Base-by-base conservation (phyloP, 164 flowering plant species). In the Buxus sempervirens region DNA sequence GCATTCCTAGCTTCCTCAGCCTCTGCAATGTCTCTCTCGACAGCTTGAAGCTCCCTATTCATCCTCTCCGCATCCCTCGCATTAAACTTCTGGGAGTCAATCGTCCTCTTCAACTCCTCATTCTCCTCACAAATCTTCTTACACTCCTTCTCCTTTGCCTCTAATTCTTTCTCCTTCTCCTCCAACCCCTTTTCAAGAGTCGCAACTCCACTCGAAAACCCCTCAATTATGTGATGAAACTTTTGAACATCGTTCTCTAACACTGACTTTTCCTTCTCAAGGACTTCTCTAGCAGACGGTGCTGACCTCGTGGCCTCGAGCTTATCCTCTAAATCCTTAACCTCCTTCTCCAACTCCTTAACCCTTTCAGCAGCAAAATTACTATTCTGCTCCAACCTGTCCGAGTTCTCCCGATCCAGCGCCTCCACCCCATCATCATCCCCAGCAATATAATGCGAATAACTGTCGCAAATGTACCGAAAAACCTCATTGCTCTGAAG, bases 1-100 rank as follows among this genome's bases (percentile, higher is more conserved):
- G 64, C 77, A 67, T 68, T 88, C 78, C 91, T 88, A 4, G 83
- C 80, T 54, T 23, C 66, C 78, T 96, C 95, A 0, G 89, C 79
- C 53, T 93, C 99, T 42, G 67, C 82, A 66, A 82, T 84, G 65
- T 95, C 97, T 63, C 92, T 85, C 83, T 89, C 99, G 70, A 90
- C 83, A 10, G 88, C 91, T 82, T 79, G 88, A 74, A 96, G 66
- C 76, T 96, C 98, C 78, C 86, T 85, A 82, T 80, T 89, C 97
- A 90, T 96, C 88, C 96, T 87, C 79, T 96, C 99, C 36, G 75
- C 95, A 68, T 90, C 99, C 73, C 98, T 79, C n/a, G 81, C 66
- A 72, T 87, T 90, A 60, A 91, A 72, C 24, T 73, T 79, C 83
- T 96, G 99, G 48, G 73, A 74, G 69, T 90, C 90, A 41, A 88